Evolutionary conservation across 2,329 filamentous ascomycete species (phyloP).

Genomic region (Aureobasidium sp.): DNA sequence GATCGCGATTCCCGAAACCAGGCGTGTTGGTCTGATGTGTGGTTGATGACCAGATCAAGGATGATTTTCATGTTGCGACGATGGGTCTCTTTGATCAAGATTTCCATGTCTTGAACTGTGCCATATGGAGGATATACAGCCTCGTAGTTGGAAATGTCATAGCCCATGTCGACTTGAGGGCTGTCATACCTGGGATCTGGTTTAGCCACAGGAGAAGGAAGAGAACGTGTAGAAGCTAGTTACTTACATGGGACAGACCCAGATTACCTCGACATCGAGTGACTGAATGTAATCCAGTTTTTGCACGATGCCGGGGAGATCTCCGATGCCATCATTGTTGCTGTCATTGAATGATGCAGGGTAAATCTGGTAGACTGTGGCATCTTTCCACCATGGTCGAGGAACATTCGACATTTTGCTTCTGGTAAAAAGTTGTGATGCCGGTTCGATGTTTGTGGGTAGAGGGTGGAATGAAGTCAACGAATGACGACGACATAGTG

Average conservation of each 20-base stretch:
- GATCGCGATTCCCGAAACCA: constrained; percentile 51
- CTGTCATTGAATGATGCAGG: constrained; percentile 41
- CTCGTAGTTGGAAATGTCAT: constrained; percentile 62
- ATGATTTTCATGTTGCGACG: constrained; percentile 60
- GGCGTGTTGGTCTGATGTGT: constrained; percentile 56
- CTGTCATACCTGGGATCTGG: no score
- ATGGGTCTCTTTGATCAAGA: constrained; percentile 51
- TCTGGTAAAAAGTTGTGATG: background rate
- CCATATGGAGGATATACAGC: constrained; percentile 58
- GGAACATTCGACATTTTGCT: no score
- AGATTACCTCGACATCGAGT: constrained; percentile 57
- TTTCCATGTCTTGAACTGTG: constrained; percentile 56
- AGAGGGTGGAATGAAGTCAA: background rate
- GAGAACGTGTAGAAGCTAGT: no score
- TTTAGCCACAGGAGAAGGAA: no score
- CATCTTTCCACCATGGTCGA: constrained; percentile 38
- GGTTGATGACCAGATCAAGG: constrained; percentile 70
- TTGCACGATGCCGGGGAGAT: constrained; percentile 54
- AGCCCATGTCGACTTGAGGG: constrained; percentile 63
- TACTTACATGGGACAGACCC: constrained; percentile 58
- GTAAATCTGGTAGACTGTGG: constrained; percentile 38
- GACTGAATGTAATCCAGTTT: constrained; percentile 54
- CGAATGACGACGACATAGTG: background rate
- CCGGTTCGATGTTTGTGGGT: no score
- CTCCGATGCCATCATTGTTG: constrained; percentile 52